phyloP scores from a whole-genome alignment of 2,329 filamentous ascomycete species.

The Sporothrix protearum region DNA sequence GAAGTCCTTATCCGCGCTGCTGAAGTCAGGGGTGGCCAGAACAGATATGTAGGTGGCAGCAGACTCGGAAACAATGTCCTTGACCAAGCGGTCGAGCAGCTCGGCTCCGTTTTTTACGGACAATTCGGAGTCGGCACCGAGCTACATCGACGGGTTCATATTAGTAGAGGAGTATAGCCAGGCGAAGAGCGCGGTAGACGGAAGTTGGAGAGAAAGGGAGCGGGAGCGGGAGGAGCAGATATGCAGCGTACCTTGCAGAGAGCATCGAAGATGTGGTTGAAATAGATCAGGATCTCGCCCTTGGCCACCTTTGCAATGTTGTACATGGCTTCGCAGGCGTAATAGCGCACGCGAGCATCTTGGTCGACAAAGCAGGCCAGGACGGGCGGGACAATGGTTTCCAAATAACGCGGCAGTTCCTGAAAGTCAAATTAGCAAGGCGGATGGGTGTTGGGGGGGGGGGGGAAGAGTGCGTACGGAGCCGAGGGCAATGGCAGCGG shows the following conservation, averaged over 20 bases:
- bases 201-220: neutral
- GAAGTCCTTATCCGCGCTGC: constrained; percentile 43
- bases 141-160: constrained; percentile 38
- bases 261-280: constrained; percentile 97
- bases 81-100: constrained; percentile 87
- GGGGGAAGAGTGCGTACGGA: constrained; percentile 52
- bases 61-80: constrained; percentile 93
- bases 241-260: constrained; percentile 72
- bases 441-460: neutral
- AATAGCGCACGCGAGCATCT: constrained; percentile 94
- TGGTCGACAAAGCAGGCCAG: constrained; percentile 97
- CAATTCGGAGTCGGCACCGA: constrained; percentile 91
- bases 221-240: neutral
- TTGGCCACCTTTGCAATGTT: constrained; percentile 99
- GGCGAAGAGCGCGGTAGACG: constrained; percentile 26
- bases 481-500: constrained; percentile 91
- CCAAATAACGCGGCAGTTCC: constrained; percentile 87
- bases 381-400: constrained; percentile 92
- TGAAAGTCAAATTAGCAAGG: constrained; percentile 37
- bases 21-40: constrained; percentile 55
- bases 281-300: constrained; percentile 93
- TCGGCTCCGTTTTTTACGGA: constrained; percentile 98
- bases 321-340: constrained; percentile 99
- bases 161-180: constrained; percentile 7
- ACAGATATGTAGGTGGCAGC: constrained; percentile 92